These are phyloP conservation scores for Exophiala sideris DNA, from an alignment of 2,329 filamentous ascomycete genomes.

Conservation along the genomic window DNA sequence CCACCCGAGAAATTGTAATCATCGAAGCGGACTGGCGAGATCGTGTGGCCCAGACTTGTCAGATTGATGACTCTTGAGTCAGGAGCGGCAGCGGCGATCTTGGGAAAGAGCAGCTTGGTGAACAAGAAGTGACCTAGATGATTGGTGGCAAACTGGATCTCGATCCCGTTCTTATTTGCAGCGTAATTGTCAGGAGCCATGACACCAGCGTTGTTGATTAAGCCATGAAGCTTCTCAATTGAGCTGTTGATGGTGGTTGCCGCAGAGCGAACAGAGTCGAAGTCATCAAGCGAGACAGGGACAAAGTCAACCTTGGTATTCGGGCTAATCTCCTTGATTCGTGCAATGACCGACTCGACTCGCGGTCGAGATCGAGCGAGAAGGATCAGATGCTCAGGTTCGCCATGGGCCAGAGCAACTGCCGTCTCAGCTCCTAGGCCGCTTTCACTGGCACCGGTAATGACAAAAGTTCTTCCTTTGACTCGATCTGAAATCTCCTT, in stretches of 20 bases:
- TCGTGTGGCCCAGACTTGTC: constrained; percentile 44
- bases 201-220: constrained; percentile 37
- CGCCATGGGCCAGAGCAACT: constrained; percentile 29
- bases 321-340: constrained; percentile 21
- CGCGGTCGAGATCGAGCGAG: constrained; percentile 30
- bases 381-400: constrained; percentile 31
- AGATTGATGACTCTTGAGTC: constrained; percentile 42
- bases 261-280: constrained; percentile 27
- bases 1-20: constrained; percentile 30
- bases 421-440: constrained; percentile 31
- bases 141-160: constrained; percentile 36
- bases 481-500: constrained; percentile 31
- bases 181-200: constrained; percentile 30
- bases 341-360: constrained; percentile 29
- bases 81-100: constrained; percentile 26
- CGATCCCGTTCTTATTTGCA: constrained; percentile 33
- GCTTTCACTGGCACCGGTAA: constrained; percentile 29
- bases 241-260: constrained; percentile 26
- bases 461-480: constrained; percentile 32
- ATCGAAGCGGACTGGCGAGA: constrained; percentile 35
- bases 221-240: constrained; percentile 31
- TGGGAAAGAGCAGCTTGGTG: constrained; percentile 32
- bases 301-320: constrained; percentile 22
- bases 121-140: constrained; percentile 37
- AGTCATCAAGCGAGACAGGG: constrained; percentile 22